phyloP scores from a whole-genome alignment of 192 early-diverging fungal species.

The Coemansia sp. region DNA sequence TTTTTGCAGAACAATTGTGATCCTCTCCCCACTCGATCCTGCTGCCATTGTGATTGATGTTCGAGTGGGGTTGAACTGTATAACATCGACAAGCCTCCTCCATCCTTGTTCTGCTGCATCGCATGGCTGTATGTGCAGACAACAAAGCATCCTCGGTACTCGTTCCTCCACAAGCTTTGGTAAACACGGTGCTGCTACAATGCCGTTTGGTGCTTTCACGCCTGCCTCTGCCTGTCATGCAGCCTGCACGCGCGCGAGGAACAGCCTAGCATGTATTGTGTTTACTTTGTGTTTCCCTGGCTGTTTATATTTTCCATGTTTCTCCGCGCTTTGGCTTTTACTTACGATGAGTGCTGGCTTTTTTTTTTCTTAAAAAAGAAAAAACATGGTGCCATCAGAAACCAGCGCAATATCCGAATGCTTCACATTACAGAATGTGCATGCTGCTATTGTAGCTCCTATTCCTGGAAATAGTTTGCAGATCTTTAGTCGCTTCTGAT shows the following conservation, averaged over 20 bases:
- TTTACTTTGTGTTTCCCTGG: not conserved
- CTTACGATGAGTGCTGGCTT: not conserved
- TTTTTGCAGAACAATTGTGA: too few relatives aligned
- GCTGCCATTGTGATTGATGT: not conserved
- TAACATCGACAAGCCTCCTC: not conserved
- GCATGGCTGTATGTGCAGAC: not conserved
- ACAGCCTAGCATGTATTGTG: not conserved
- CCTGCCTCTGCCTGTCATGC: not conserved
- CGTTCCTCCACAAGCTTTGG: not conserved
- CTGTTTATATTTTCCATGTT: not conserved
- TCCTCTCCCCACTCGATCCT: not conserved
- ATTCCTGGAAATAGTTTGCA: not conserved
- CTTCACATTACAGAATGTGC: not conserved
- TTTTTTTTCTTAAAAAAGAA: not conserved
- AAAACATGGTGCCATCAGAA: not conserved
- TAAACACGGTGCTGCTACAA: not conserved
- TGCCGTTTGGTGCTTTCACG: not conserved
- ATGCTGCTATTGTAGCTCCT: slow-evolving; percentile 1
- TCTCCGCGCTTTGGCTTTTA: too few relatives aligned
- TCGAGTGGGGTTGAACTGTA: not conserved
- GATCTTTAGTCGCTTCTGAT: not conserved
- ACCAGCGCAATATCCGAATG: not conserved
- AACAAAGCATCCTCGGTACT: not conserved
- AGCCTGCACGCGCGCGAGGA: not conserved
- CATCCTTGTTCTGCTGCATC: not conserved